A percentile compares a stretch with the other conserved stretches of the same genome.
Evolutionary conservation across 768 basidiomycete genomes (phyloP).

Genomic region (Trametes elegans): DNA sequence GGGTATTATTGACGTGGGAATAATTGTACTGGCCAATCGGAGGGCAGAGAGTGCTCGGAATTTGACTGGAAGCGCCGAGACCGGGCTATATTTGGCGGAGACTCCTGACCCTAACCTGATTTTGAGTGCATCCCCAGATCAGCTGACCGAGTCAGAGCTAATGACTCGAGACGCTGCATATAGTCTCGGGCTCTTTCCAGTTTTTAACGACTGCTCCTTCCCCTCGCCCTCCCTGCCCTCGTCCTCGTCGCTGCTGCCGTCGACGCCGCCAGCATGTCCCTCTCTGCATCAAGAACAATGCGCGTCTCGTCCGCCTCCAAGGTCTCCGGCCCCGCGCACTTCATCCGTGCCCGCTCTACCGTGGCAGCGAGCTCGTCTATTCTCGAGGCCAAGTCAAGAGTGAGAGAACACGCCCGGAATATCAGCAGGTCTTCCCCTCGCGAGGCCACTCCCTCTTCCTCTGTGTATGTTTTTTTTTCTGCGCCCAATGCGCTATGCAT

Average conservation of each 20-base stretch:
- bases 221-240: conserved; percentile 1
- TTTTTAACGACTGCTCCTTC: conserved; percentile 14
- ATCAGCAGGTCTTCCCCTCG: conserved; percentile 66
- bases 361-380: conserved; percentile 47
- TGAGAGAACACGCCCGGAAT: conserved; percentile 72
- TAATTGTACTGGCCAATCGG: neutral
- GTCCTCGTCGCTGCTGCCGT: conserved; percentile 7
- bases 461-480: conserved; percentile 46
- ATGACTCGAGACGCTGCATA: conserved; percentile 25
- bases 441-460: conserved; percentile 59
- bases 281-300: conserved; percentile 36
- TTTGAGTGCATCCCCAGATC: neutral
- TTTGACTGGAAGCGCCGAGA: conserved; percentile 3
- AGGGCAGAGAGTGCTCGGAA: neutral
- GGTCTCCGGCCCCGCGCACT: conserved; percentile 32
- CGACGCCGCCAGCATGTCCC: conserved; percentile 15
- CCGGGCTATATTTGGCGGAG: neutral
- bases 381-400: conserved; percentile 78
- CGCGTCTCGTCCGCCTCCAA: conserved; percentile 42
- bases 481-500: neutral
- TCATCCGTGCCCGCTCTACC: conserved; percentile 52
- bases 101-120: neutral
- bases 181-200: conserved; percentile 15
- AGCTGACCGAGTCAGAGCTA: neutral
- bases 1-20: conserved; percentile 16